A percentile compares a stretch with the other conserved stretches of the same genome.
Conservation (phyloP, 2,329 filamentous ascomycete genomes). For the Penicillium sp. region DNA sequence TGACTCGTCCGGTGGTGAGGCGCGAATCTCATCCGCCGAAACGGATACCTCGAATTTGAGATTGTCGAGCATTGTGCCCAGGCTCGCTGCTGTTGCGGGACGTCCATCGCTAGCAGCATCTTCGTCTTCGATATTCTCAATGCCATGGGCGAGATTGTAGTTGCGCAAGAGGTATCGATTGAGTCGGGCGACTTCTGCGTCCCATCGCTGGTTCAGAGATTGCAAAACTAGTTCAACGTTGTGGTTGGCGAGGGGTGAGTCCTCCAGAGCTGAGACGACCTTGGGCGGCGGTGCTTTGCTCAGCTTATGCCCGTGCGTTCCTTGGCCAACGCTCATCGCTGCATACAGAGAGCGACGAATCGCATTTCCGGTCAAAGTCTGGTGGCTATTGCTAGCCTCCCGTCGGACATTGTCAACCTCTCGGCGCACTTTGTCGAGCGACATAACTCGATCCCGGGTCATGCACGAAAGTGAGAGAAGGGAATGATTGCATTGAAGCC, state of each 20-base stretch:
- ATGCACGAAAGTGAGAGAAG: constrained; percentile 61
- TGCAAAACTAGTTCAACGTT: constrained; percentile 43
- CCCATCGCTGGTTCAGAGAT: constrained; percentile 46
- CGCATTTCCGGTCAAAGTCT: constrained; percentile 36
- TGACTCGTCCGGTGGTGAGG: constrained; percentile 18
- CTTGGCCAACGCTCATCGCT: constrained; percentile 35
- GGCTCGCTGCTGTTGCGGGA: constrained; percentile 38
- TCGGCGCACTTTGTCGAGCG: constrained; percentile 57
- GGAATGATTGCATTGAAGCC: constrained; percentile 62
- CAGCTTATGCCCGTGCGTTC: constrained; percentile 31
- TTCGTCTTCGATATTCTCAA: constrained; percentile 26
- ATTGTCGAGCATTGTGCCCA: constrained; percentile 39
- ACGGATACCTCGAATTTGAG: constrained; percentile 37
- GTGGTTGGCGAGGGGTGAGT: constrained; percentile 30
- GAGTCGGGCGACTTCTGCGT: constrained; percentile 42
- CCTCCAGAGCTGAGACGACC: constrained; percentile 19
- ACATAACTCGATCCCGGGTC: constrained; percentile 58
- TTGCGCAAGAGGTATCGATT: constrained; percentile 47
- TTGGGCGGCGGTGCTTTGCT: constrained; percentile 30
- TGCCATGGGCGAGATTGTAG: constrained; percentile 42
- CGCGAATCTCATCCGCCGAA: constrained; percentile 27
- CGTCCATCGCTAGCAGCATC: constrained; percentile 38
- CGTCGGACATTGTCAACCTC: constrained; percentile 53
- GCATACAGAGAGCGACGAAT: constrained; percentile 45
- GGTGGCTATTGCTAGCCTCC: constrained; percentile 31